Base-by-base conservation (phyloP, 1,284 basidiomycete genomes). In the Thecaphora thlaspeos region DNA sequence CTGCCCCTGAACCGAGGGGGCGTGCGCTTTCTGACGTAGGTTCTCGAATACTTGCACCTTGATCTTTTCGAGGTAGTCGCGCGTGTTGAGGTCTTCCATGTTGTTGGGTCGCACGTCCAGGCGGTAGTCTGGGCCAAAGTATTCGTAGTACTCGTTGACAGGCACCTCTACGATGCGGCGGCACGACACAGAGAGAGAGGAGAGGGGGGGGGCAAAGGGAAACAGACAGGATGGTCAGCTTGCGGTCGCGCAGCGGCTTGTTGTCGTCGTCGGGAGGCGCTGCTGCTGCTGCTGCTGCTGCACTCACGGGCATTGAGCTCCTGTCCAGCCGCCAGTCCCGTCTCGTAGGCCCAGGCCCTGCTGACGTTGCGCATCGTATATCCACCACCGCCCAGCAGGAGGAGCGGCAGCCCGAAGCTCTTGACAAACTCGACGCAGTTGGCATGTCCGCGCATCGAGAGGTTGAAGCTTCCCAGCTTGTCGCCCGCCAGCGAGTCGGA, bases 291-390 rank as follows among this genome's bases (percentile, higher is more conserved):
- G n/a, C n/a, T n/a, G n/a, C n/a, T n/a, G n/a, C n/a, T n/a, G n/a
- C 22, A 71, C 82, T 64, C 80, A 91, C 91, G 86, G 65, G 87
- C 83, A 42, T 87, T 88, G 8, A 98, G 84, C 77, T 97, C 91
- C 22, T 95, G 89, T 11, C 95, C 95, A 12, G 93, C 92, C 5
- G 94, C 95, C 32, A 98, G 80, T 17, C 95, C 95, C 1, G 95
- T 99, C 80, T 99, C 95, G 76, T 87, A 98, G 17, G 95, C 94
- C 95, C 95, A 99, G 10, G 90, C 90, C 43, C 95, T 85, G 63
- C 89, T 91, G 57, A 97, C 95, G 60, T 96, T 96, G 44, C 94
- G 88, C 85, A 99, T 96, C 1, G 95, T 99, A 79, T 99, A 99
- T 0, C 95, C 95, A 9, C 95, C 95, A 18, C 95, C 95, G 19